Evolutionary conservation across 106 monocot species (phyloP).

Genomic region (Cymbidium sinense): DNA sequence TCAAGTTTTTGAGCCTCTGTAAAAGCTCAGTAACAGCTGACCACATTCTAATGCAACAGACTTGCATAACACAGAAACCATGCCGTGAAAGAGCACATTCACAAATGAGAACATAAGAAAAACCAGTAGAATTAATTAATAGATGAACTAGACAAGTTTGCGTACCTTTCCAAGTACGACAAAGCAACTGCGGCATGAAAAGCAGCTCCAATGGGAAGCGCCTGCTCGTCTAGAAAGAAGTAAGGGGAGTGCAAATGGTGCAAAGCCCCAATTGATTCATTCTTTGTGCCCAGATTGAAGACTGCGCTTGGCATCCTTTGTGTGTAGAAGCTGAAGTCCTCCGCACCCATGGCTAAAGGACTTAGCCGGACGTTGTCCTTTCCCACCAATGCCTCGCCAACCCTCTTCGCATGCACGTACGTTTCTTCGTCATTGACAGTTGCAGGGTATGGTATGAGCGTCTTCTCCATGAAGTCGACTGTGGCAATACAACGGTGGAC

Average conservation of each 20-base stretch:
- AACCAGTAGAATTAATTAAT: no score
- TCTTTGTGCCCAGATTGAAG: slow-evolving; percentile 43
- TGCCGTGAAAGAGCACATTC: no score
- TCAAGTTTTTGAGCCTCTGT: no score
- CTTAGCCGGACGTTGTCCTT: slow-evolving; percentile 15
- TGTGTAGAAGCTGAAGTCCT: slow-evolving; percentile 71
- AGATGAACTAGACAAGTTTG: no score
- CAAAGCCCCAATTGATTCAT: slow-evolving; percentile 26
- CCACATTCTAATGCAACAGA: no score
- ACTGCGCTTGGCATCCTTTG: slow-evolving; percentile 38
- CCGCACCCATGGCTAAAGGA: slow-evolving; percentile 33
- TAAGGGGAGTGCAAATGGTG: slow-evolving; percentile 43
- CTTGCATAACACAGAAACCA: no score
- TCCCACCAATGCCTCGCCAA: slow-evolving; percentile 37
- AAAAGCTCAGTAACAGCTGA: no score
- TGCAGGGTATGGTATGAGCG: slow-evolving; percentile 41
- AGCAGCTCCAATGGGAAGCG: slow-evolving; percentile 58
- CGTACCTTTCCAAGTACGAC: slow-evolving; percentile 29
- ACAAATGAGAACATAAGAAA: no score
- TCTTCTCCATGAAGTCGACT: slow-evolving; percentile 40
- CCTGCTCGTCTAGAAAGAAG: slow-evolving; percentile 57
- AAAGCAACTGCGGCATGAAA: slow-evolving; percentile 71
- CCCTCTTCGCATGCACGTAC: slow-evolving; percentile 40
- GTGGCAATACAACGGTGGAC: slow-evolving; percentile 41
- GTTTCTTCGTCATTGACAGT: slow-evolving; percentile 43